Evolutionary conservation across 805 yeast genomes (phyloP).

Genomic region (Saccharomycopsis sp.): DNA sequence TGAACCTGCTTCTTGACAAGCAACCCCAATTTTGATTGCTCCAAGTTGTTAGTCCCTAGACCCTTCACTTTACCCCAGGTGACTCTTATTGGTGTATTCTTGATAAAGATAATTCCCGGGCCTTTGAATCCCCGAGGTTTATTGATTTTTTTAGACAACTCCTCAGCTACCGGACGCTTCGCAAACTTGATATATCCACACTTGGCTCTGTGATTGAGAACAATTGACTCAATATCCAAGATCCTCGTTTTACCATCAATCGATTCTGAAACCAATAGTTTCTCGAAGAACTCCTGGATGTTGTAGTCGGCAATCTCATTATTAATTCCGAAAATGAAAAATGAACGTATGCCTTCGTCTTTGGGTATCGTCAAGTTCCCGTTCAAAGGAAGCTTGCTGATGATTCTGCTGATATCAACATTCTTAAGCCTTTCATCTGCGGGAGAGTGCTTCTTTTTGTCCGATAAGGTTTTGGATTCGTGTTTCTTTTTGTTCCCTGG

Average conservation of each 20-base stretch:
- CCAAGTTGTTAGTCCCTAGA: conserved; percentile 37
- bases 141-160: conserved; percentile 27
- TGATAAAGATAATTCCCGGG: conserved; percentile 33
- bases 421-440: conserved; percentile 23
- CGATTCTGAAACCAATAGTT: conserved; percentile 19
- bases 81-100: conserved; percentile 41
- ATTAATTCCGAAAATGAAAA: conserved; percentile 72
- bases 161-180: conserved; percentile 46
- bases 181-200: conserved; percentile 59
- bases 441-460: not conserved
- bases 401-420: conserved; percentile 44
- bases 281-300: conserved; percentile 44
- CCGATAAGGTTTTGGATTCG: conserved; percentile 6
- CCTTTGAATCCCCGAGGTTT: conserved; percentile 15
- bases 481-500: conserved; percentile 6
- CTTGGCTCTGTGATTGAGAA: conserved; percentile 49
- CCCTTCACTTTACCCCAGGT: conserved; percentile 47
- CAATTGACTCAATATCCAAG: conserved; percentile 44
- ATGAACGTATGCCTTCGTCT: conserved; percentile 40
- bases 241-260: conserved; percentile 9
- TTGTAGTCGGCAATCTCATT: conserved; percentile 59
- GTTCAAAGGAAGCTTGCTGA: conserved; percentile 61
- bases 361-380: conserved; percentile 45
- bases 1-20: conserved; percentile 49
- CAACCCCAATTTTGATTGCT: conserved; percentile 40